Percentiles rank a stretch among this genome's conserved stretches.
These are phyloP conservation scores for Corniculantispora saksenae DNA, from an alignment of 2,329 filamentous ascomycete genomes.

Conservation along the genomic window DNA sequence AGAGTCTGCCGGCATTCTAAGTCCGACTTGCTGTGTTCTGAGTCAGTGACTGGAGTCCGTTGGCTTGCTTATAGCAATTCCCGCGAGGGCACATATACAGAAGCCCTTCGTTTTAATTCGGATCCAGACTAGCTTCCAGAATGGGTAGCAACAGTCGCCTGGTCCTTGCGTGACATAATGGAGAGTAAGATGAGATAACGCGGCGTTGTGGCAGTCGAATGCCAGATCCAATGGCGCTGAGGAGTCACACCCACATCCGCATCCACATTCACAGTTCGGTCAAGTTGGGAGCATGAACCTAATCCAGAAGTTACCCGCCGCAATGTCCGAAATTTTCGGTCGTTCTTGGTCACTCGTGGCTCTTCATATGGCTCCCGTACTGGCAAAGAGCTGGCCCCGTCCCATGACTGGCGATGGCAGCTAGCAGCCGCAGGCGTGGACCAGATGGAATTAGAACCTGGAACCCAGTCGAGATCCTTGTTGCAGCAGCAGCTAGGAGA, in stretches of 20 bases:
- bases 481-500: constrained; percentile 15
- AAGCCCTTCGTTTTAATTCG: not conserved
- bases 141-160: not conserved
- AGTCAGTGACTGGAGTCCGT: not conserved
- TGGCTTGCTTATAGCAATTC: not conserved
- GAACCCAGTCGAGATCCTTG: constrained; percentile 11
- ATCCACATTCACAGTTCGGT: constrained; percentile 5
- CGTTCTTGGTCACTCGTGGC: constrained; percentile 3
- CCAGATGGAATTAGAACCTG: constrained; percentile 8
- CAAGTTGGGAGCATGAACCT: constrained; percentile 11
- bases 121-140: constrained; percentile 1
- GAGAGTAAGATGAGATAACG: constrained; percentile 16
- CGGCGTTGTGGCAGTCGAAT: constrained; percentile 9
- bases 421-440: constrained; percentile 11
- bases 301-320: constrained; percentile 12
- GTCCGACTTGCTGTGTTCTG: not conserved
- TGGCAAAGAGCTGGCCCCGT: constrained; percentile 3
- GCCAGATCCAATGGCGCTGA: constrained; percentile 16
- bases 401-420: constrained; percentile 16
- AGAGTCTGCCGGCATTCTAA: not conserved
- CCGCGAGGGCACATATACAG: not conserved
- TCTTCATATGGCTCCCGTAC: constrained; percentile 2
- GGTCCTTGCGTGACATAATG: not conserved
- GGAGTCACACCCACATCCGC: constrained; percentile 7
- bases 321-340: constrained; percentile 18